These are phyloP conservation scores for Ilyonectria mors-panacis DNA, from an alignment of 2,329 filamentous ascomycete species.

Conservation along the genomic window DNA sequence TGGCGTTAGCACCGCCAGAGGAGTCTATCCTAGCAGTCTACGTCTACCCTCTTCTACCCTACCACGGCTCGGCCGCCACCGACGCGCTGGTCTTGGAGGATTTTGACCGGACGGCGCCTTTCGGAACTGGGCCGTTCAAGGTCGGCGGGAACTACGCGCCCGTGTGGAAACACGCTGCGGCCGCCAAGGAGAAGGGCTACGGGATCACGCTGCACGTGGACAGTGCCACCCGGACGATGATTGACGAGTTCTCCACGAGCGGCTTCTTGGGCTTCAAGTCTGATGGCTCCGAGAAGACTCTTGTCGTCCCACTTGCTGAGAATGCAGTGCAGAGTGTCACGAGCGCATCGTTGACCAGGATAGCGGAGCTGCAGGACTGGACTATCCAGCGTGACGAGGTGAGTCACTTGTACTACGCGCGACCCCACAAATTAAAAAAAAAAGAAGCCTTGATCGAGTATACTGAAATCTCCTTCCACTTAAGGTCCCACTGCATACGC, in stretches of 20 bases:
- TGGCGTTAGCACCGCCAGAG: too few species aligned
- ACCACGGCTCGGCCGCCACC: too few species aligned
- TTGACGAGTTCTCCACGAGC: conserved; percentile 1
- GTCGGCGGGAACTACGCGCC: too few species aligned
- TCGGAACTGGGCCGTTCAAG: too few species aligned
- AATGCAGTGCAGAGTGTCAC: not conserved
- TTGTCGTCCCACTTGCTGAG: not conserved
- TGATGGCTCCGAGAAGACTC: not conserved
- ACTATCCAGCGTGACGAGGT: not conserved
- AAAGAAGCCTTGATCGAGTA: too few species aligned
- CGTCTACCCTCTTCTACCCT: too few species aligned
- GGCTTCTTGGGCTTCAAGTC: not conserved
- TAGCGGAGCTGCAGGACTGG: not conserved
- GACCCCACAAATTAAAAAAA: too few species aligned
- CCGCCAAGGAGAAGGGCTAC: not conserved
- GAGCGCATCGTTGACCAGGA: not conserved
- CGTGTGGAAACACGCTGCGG: conserved; percentile 1
- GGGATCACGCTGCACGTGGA: not conserved
- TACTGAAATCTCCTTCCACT: too few species aligned
- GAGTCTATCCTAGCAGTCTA: too few species aligned
- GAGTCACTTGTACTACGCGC: not conserved
- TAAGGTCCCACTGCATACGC: too few species aligned
- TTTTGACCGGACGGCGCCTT: too few species aligned
- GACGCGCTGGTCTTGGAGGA: too few species aligned
- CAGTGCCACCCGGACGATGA: not conserved